A percentile compares a stretch with the other conserved stretches of the same genome.
phyloP scores from a whole-genome alignment of 108 stramenopile species.

The Skeletonema menzelii region DNA sequence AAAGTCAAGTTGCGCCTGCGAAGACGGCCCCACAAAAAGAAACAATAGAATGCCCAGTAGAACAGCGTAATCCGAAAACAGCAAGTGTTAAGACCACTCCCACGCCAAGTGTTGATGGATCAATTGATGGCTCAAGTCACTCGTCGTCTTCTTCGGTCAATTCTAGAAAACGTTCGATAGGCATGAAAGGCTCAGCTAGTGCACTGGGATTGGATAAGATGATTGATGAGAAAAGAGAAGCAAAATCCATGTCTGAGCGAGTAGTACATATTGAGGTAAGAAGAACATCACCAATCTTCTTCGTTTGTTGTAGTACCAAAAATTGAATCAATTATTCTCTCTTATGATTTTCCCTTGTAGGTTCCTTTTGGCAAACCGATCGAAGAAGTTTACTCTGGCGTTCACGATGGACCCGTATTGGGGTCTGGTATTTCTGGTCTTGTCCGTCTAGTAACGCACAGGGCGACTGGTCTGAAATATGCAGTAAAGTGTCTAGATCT shows the following conservation, averaged over 20 bases:
- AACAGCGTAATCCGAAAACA: not conserved
- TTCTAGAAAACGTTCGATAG: not conserved
- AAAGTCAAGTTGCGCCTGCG: not conserved
- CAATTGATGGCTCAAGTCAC: conserved; percentile 34
- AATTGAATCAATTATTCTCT: not conserved
- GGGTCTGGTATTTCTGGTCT: conserved; percentile 81
- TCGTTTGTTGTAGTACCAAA: not conserved
- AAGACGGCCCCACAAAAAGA: not conserved
- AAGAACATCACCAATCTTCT: not conserved
- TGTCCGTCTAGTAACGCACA: conserved; percentile 77
- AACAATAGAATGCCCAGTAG: not conserved
- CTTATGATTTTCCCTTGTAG: not conserved
- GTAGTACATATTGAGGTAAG: conserved; percentile 53
- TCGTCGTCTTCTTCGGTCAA: conserved; percentile 17
- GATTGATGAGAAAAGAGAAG: conserved; percentile 55
- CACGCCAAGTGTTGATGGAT: conserved; percentile 40
- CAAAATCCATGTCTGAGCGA: conserved; percentile 47
- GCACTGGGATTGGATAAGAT: conserved; percentile 49
- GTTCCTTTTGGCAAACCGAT: conserved; percentile 75
- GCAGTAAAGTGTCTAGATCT: conserved; percentile 84
- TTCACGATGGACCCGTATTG: conserved; percentile 76
- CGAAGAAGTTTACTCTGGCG: conserved; percentile 84
- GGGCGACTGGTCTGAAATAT: conserved; percentile 73
- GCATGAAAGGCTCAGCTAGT: conserved; percentile 26
- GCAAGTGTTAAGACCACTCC: conserved; percentile 16